A percentile compares a stretch with the other conserved stretches of the same genome.
Conservation (phyloP, 2,329 filamentous ascomycete species). For the Colletotrichum somersetense region DNA sequence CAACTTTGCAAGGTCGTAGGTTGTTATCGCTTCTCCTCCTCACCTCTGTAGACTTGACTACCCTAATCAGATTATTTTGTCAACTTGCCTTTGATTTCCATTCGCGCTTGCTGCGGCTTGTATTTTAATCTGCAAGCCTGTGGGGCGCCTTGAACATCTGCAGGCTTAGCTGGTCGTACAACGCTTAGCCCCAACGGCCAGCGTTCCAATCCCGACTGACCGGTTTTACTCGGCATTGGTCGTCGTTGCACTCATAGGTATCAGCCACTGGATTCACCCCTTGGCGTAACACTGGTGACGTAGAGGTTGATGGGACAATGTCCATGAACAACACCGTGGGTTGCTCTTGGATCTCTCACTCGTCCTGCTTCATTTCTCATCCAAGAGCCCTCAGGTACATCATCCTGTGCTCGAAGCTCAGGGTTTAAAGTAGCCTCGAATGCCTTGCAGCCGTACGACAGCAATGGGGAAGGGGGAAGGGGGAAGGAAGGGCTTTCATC, state of each 20-base stretch:
- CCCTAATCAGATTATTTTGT: neutral
- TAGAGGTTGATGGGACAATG: neutral
- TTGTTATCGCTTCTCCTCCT: no score
- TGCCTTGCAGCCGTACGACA: neutral
- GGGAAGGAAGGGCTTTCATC: neutral
- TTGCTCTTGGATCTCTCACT: no score
- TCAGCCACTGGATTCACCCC: neutral
- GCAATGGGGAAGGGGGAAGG: neutral
- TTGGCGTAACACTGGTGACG: no score
- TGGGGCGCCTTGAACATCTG: neutral
- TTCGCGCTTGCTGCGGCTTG: no score
- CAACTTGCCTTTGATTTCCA: neutral
- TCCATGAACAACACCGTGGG: neutral
- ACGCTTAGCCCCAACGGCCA: neutral
- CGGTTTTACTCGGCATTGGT: neutral
- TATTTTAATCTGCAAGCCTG: no score
- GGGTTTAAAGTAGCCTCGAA: no score
- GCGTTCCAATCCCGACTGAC: no score
- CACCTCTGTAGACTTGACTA: neutral
- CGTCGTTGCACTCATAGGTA: neutral
- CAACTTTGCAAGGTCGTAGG: conserved; percentile 23
- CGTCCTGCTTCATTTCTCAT: neutral
- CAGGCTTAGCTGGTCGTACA: neutral
- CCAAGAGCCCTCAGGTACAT: neutral
- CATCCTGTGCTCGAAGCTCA: neutral